Percentiles rank a stretch among this genome's conserved stretches.
Conservation (phyloP, 2,329 filamentous ascomycete species). For the Penicillium occitanis region DNA sequence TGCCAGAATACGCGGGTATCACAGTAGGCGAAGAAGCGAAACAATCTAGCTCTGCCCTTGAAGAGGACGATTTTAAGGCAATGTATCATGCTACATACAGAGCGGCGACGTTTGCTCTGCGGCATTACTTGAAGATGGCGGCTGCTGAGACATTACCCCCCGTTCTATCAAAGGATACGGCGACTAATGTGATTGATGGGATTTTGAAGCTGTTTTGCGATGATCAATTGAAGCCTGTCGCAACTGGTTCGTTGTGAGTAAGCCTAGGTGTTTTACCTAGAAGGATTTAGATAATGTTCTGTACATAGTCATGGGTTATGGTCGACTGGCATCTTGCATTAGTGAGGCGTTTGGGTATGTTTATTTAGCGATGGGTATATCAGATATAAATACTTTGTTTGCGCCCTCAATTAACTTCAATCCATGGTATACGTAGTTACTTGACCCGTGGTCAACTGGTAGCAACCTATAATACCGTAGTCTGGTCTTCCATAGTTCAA, state of each 20-base stretch:
- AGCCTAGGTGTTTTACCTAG: no score
- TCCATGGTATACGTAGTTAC: background rate
- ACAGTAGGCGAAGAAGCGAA: no score
- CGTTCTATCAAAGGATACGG: conserved; percentile 39
- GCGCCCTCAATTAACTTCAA: background rate
- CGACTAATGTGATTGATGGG: conserved; percentile 44
- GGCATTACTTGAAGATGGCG: conserved; percentile 37
- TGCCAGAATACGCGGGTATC: background rate
- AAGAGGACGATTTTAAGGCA: conserved; percentile 43
- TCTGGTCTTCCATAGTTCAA: background rate
- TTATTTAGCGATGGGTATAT: background rate
- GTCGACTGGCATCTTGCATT: background rate
- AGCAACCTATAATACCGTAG: background rate
- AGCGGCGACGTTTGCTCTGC: conserved; percentile 44
- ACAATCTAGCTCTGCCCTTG: background rate
- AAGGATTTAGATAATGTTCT: background rate
- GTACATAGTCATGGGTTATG: background rate
- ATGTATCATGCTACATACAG: conserved; percentile 49
- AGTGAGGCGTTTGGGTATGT: background rate
- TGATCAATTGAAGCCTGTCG: conserved; percentile 25
- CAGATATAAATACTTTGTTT: background rate
- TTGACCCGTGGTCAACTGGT: background rate
- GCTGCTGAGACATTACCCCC: conserved; percentile 21
- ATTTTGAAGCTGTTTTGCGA: conserved; percentile 45
- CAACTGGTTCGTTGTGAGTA: background rate